Conservation (phyloP, 2,329 filamentous ascomycete species). For the Paecilomyces variotii region DNA sequence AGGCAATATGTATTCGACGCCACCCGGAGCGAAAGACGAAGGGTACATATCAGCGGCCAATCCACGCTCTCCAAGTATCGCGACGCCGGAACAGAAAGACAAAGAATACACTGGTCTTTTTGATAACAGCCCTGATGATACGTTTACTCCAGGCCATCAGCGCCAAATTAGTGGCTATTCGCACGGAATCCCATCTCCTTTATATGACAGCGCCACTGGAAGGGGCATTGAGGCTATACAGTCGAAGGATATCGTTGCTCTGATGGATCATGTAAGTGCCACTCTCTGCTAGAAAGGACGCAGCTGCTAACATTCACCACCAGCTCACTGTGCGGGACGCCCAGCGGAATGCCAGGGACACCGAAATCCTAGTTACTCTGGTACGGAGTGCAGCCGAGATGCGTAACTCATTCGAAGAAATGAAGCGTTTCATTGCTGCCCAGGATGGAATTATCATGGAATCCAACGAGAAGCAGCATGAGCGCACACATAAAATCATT, state of each 20-base stretch:
- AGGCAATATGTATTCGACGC: conserved; percentile 40
- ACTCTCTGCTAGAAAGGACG: conserved; percentile 9
- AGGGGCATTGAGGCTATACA: conserved; percentile 85
- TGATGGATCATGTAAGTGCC: conserved; percentile 82
- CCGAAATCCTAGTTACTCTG: conserved; percentile 88
- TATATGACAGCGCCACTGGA: conserved; percentile 85
- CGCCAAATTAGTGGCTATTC: conserved; percentile 82
- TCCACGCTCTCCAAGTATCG: conserved; percentile 43
- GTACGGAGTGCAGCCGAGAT: conserved; percentile 93
- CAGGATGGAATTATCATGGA: conserved; percentile 86
- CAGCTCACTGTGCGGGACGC: conserved; percentile 91
- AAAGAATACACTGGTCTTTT: conserved; percentile 44
- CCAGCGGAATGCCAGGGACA: conserved; percentile 90
- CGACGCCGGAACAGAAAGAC: conserved; percentile 38
- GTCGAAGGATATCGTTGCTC: conserved; percentile 88
- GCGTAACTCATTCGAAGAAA: conserved; percentile 90
- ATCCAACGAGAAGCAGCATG: conserved; percentile 78
- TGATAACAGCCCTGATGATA: conserved; percentile 50
- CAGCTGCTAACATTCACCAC: conserved; percentile 17
- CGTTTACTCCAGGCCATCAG: conserved; percentile 52
- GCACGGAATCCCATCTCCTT: conserved; percentile 78
- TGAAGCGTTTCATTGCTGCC: conserved; percentile 84
- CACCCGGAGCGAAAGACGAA: conserved; percentile 66
- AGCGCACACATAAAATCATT: conserved; percentile 74
- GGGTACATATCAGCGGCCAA: conserved; percentile 79